These are phyloP conservation scores for Megacollybia marginata DNA, from an alignment of 768 basidiomycete species.

Conservation along the genomic window DNA sequence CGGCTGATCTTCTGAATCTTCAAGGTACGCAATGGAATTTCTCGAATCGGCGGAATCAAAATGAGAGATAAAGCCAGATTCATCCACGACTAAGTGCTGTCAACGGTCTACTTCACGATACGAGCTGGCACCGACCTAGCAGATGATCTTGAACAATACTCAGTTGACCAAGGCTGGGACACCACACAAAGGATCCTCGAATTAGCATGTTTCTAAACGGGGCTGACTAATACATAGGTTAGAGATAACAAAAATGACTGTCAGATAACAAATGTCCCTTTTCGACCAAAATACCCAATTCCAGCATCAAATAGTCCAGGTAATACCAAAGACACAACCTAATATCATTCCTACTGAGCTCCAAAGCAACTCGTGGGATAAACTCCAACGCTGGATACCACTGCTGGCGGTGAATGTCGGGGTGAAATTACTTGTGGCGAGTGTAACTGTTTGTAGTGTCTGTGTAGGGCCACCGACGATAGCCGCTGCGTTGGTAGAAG, in stretches of 20 bases:
- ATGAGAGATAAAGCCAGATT: constrained; percentile 45
- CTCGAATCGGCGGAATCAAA: constrained; percentile 30
- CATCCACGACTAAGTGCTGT: constrained; percentile 14
- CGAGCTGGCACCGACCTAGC: constrained; percentile 29
- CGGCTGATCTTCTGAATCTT: constrained; percentile 11
- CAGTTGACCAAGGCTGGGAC: constrained; percentile 17
- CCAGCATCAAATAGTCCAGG: too few relatives aligned
- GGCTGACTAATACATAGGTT: too few relatives aligned
- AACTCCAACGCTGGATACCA: not conserved
- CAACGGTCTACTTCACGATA: not conserved
- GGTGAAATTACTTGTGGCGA: constrained; percentile 1
- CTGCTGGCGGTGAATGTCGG: constrained; percentile 2
- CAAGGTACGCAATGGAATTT: constrained; percentile 26
- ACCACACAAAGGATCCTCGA: too few relatives aligned
- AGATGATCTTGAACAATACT: constrained; percentile 51
- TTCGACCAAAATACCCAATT: too few relatives aligned
- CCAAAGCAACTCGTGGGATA: too few relatives aligned
- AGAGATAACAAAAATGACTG: too few relatives aligned
- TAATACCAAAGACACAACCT: too few relatives aligned
- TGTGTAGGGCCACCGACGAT: constrained; percentile 1
- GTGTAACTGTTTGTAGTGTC: constrained; percentile 2
- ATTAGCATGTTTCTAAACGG: too few relatives aligned
- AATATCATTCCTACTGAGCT: too few relatives aligned
- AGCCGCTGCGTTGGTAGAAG: constrained; percentile 1
- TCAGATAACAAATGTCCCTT: too few relatives aligned